These are phyloP conservation scores for Botrytis porri DNA, from an alignment of 2,329 filamentous ascomycete species.

Conservation along the genomic window DNA sequence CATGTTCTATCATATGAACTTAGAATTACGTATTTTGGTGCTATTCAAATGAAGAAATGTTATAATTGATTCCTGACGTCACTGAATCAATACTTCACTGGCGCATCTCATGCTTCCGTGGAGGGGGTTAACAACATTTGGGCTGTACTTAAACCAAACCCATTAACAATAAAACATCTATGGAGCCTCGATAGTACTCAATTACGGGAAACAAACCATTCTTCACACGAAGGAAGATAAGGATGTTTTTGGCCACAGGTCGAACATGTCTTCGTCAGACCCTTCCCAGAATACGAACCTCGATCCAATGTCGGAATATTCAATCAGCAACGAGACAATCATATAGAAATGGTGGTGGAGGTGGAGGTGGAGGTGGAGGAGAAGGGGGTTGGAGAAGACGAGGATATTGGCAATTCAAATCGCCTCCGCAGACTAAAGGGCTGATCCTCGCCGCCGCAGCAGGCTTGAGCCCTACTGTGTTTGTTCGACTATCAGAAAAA, in stretches of 20 bases:
- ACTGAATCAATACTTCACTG: conserved; percentile 9
- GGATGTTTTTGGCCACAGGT: conserved; percentile 44
- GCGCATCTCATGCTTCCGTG: not conserved
- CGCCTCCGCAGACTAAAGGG: conserved; percentile 21
- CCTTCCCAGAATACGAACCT: conserved; percentile 37
- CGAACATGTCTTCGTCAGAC: conserved; percentile 44
- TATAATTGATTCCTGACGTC: conserved; percentile 13
- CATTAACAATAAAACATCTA: conserved; percentile 19
- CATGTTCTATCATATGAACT: not conserved
- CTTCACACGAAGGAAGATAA: conserved; percentile 42
- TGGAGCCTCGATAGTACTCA: conserved; percentile 32
- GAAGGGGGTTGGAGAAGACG: not conserved
- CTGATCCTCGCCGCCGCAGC: conserved; percentile 31
- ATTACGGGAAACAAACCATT: not conserved
- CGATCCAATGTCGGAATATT: conserved; percentile 27
- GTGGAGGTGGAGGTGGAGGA: conserved; percentile 15
- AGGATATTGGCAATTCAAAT: conserved; percentile 21
- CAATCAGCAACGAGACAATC: conserved; percentile 22
- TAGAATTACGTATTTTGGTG: not conserved
- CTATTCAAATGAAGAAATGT: not conserved
- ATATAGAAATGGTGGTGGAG: conserved; percentile 22
- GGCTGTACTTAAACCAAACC: not conserved
- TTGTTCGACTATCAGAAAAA: conserved; percentile 56
- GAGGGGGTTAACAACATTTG: not conserved
- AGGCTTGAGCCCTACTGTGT: conserved; percentile 52